Evolutionary conservation across 768 basidiomycete genomes (phyloP).

Genomic region (Lentinus tigrinus): DNA sequence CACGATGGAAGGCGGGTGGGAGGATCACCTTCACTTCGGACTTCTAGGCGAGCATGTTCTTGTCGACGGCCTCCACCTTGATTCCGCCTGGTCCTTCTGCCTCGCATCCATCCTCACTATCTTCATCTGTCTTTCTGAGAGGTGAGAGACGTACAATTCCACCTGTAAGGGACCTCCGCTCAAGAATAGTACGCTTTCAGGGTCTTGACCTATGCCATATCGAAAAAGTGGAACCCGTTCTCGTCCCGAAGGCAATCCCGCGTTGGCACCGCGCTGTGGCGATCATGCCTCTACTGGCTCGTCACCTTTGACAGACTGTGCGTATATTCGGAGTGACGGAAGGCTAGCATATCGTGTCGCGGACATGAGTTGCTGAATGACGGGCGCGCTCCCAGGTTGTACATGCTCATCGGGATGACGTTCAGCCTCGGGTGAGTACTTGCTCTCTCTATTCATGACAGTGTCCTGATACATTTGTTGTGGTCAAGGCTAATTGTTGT

Average conservation of each 20-base stretch:
- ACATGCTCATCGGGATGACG: slow-evolving; percentile 76
- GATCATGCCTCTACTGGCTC: slow-evolving; percentile 51
- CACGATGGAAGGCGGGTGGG: slow-evolving; percentile 44
- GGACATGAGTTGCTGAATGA: background rate
- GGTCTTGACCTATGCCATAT: slow-evolving; percentile 47
- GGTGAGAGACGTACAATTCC: slow-evolving; percentile 35
- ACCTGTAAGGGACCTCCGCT: background rate
- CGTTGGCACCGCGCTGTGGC: slow-evolving; percentile 50
- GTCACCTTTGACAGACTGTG: slow-evolving; percentile 64
- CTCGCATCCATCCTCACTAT: slow-evolving; percentile 44
- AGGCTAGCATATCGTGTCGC: background rate
- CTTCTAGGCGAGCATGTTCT: slow-evolving; percentile 48
- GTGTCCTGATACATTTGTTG: background rate
- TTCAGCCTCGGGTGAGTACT: slow-evolving; percentile 62
- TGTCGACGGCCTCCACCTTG: slow-evolving; percentile 40
- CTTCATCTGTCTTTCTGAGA: slow-evolving; percentile 52
- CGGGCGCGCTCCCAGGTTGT: slow-evolving; percentile 41
- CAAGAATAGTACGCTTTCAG: slow-evolving; percentile 31
- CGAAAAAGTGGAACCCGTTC: slow-evolving; percentile 48
- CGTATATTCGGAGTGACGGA: slow-evolving; percentile 24
- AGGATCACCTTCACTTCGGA: slow-evolving; percentile 43
- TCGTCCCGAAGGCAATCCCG: slow-evolving; percentile 38
- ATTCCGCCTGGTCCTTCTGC: slow-evolving; percentile 49
- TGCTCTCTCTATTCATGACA: background rate
- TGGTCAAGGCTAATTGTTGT: slow-evolving; percentile 45